Percentiles rank a stretch among this genome's conserved stretches.
phyloP scores from a whole-genome alignment of 2,329 filamentous ascomycete genomes.

The Seiridium cupressi region DNA sequence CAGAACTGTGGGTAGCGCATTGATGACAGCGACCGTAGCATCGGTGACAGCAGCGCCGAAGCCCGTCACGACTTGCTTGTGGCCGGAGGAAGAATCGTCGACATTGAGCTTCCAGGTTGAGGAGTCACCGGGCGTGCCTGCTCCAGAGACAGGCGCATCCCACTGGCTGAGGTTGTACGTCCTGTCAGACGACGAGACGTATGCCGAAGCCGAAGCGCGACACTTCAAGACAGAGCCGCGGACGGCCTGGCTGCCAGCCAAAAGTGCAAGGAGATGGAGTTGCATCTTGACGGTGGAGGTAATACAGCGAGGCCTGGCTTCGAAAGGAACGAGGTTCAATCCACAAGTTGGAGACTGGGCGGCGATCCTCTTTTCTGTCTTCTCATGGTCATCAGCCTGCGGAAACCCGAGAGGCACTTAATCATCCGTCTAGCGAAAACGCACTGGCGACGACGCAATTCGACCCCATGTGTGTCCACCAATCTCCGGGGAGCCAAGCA shows the following conservation, averaged over 20 bases:
- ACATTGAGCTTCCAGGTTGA: constrained; percentile 37
- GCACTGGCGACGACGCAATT: neutral
- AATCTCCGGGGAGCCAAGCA: neutral
- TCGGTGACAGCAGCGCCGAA: constrained; percentile 43
- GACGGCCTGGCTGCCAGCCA: constrained; percentile 1
- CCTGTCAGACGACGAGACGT: constrained; percentile 33
- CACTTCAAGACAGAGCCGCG: constrained; percentile 10
- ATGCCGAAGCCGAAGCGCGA: constrained; percentile 24
- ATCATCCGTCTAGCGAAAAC: neutral
- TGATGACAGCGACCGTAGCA: constrained; percentile 36
- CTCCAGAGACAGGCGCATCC: constrained; percentile 31
- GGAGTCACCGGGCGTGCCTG: constrained; percentile 25
- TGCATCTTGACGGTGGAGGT: neutral
- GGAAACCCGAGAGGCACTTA: neutral
- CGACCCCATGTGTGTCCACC: neutral
- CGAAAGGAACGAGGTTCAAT: neutral
- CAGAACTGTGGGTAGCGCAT: constrained; percentile 25
- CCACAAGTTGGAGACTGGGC: neutral
- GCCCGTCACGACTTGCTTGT: constrained; percentile 37
- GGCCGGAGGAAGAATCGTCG: constrained; percentile 33
- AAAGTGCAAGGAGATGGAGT: constrained; percentile 3
- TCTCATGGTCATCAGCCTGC: neutral
- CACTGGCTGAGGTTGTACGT: constrained; percentile 32
- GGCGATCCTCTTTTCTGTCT: neutral
- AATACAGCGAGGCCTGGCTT: neutral